Evolutionary conservation across 306 rosid genomes (phyloP).

Genomic region (Canavalia ensiformis): DNA sequence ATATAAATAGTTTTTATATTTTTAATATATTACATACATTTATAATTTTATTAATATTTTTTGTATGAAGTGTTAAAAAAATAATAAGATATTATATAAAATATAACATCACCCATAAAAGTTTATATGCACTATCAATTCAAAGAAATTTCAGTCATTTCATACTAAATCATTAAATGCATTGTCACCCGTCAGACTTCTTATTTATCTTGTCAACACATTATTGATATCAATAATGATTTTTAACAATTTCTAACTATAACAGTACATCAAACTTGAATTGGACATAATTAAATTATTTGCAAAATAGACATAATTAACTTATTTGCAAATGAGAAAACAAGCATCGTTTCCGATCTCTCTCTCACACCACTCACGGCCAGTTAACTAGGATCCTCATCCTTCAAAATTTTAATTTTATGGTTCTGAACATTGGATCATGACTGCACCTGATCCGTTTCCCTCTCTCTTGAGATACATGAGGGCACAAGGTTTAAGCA

Average conservation of each 20-base stretch:
- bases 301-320: not conserved
- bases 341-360: not conserved
- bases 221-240: no score
- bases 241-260: not conserved
- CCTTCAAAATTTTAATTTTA: not conserved
- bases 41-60: no score
- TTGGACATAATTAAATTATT: not conserved
- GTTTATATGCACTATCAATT: no score
- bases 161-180: no score
- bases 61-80: no score
- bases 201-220: not conserved
- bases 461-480: not conserved
- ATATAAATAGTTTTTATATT: no score
- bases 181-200: not conserved
- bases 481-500: conserved; percentile 18
- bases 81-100: no score
- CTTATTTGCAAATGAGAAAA: not conserved
- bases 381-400: not conserved
- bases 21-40: no score
- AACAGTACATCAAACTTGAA: not conserved
- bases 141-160: no score
- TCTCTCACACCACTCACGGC: not conserved
- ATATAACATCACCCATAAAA: no score
- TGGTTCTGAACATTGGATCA: not conserved
- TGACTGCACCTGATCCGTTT: not conserved